These are phyloP conservation scores for Monilinia fructigena DNA, from an alignment of 2,329 filamentous ascomycete genomes.

Conservation along the genomic window DNA sequence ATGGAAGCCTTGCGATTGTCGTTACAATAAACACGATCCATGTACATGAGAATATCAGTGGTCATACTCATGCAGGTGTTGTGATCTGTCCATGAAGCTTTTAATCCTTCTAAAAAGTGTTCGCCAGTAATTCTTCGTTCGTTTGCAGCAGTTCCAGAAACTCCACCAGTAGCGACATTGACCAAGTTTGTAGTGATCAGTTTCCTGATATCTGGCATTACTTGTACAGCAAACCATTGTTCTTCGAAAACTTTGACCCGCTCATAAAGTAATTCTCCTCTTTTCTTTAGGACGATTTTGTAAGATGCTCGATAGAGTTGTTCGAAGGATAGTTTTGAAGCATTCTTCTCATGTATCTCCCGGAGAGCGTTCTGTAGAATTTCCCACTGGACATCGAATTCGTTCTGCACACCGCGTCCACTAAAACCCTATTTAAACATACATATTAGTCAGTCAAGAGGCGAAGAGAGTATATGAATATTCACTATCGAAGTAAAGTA, in stretches of 20 bases:
- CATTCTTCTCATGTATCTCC: slow-evolving; percentile 91
- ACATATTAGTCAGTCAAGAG: slow-evolving; percentile 20
- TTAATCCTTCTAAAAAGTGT: slow-evolving; percentile 73
- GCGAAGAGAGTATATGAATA: background rate
- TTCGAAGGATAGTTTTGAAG: slow-evolving; percentile 87
- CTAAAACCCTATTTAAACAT: slow-evolving; percentile 49
- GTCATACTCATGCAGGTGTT: slow-evolving; percentile 95
- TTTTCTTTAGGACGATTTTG: slow-evolving; percentile 87
- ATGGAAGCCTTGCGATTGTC: slow-evolving; percentile 75
- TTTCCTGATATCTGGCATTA: slow-evolving; percentile 67
- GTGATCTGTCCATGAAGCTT: slow-evolving; percentile 82
- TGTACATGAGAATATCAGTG: slow-evolving; percentile 95
- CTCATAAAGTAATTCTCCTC: slow-evolving; percentile 78
- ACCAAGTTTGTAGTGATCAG: slow-evolving; percentile 70
- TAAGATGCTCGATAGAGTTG: slow-evolving; percentile 92
- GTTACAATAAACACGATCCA: slow-evolving; percentile 80
- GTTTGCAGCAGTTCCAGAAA: slow-evolving; percentile 62
- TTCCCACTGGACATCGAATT: slow-evolving; percentile 85
- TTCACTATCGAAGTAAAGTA: background rate
- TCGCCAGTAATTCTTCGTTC: slow-evolving; percentile 81
- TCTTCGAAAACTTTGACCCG: slow-evolving; percentile 78
- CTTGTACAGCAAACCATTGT: slow-evolving; percentile 72
- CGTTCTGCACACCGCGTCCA: slow-evolving; percentile 58
- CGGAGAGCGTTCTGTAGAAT: slow-evolving; percentile 72
- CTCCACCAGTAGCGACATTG: slow-evolving; percentile 57